Conservation (phyloP, 2,329 filamentous ascomycete genomes). For the Aquanectria penicillioides region DNA sequence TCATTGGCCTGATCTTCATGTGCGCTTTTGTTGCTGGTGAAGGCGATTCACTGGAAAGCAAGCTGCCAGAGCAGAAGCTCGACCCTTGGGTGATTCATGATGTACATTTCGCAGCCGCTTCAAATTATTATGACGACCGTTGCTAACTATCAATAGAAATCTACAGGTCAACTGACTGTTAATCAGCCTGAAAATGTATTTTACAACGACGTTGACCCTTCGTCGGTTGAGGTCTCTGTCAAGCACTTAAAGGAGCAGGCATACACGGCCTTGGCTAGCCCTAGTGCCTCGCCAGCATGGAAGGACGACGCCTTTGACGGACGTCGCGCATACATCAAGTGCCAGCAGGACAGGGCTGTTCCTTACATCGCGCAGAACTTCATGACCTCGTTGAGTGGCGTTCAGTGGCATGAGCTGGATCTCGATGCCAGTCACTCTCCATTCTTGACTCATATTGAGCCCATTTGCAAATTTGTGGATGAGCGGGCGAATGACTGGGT, state of each 20-base stretch:
- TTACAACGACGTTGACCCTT: constrained; percentile 10
- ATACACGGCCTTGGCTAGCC: background rate
- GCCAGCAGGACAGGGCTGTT: constrained; percentile 15
- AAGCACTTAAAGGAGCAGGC: constrained; percentile 8
- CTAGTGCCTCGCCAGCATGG: constrained; percentile 17
- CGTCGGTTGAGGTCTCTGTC: background rate
- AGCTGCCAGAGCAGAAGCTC: constrained; percentile 2
- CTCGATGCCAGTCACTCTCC: constrained; percentile 24
- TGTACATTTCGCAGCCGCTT: background rate
- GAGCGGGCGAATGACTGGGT: constrained; percentile 6
- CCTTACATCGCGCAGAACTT: constrained; percentile 7
- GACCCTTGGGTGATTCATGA: constrained; percentile 3
- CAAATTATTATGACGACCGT: too few relatives aligned
- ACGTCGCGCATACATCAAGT: constrained; percentile 19
- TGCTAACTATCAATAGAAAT: background rate
- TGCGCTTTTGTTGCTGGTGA: constrained; percentile 20
- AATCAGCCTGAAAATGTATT: constrained; percentile 58
- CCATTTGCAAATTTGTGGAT: constrained; percentile 12
- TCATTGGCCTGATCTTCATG: constrained; percentile 25
- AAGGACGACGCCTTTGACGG: constrained; percentile 21
- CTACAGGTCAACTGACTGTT: background rate
- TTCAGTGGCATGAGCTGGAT: constrained; percentile 16
- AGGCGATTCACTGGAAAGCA: constrained; percentile 7
- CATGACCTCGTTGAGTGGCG: constrained; percentile 6
- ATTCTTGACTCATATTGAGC: constrained; percentile 8